Percentiles rank a stretch among this genome's conserved stretches.
Conservation (phyloP, 2,329 filamentous ascomycete species). For the Fusarium nematophilum region DNA sequence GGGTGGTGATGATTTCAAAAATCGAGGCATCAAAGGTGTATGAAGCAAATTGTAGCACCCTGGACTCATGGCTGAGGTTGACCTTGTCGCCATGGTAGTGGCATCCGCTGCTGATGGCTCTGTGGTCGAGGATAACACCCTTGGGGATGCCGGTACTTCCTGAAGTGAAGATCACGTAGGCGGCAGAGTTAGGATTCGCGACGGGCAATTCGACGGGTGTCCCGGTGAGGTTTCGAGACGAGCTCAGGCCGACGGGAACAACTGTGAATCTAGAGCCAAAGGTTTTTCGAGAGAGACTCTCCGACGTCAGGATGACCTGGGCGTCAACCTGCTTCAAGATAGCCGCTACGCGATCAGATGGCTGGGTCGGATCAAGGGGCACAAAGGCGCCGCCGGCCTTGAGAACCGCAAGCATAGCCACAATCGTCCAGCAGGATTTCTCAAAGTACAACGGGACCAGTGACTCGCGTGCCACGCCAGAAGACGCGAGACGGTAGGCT, state of each 20-base stretch:
- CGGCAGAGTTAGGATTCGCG: not conserved
- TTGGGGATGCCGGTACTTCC: slow-evolving; percentile 3
- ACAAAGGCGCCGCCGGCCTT: slow-evolving; percentile 20
- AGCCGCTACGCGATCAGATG: no score
- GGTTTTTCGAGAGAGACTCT: not conserved
- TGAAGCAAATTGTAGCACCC: slow-evolving; percentile 33
- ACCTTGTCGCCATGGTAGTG: not conserved
- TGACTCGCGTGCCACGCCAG: not conserved
- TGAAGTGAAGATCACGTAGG: not conserved
- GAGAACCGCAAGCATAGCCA: slow-evolving; percentile 34
- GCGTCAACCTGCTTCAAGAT: no score
- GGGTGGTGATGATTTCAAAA: slow-evolving; percentile 21
- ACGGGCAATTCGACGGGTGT: not conserved
- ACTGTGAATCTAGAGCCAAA: not conserved
- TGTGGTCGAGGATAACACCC: slow-evolving; percentile 24
- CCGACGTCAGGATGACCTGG: no score
- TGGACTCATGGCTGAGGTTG: not conserved
- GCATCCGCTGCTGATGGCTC: slow-evolving; percentile 8
- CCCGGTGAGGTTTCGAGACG: not conserved
- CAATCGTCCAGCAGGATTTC: slow-evolving; percentile 45
- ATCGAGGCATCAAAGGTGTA: slow-evolving; percentile 38
- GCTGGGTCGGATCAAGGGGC: not conserved
- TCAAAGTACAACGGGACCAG: slow-evolving; percentile 15
- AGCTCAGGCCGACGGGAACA: not conserved
- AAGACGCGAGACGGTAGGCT: not conserved